Evolutionary conservation across 108 stramenopile species (phyloP), one percentile per base, ranked within the genome.

Genomic region (Cylindrotheca fusiformis): DNA sequence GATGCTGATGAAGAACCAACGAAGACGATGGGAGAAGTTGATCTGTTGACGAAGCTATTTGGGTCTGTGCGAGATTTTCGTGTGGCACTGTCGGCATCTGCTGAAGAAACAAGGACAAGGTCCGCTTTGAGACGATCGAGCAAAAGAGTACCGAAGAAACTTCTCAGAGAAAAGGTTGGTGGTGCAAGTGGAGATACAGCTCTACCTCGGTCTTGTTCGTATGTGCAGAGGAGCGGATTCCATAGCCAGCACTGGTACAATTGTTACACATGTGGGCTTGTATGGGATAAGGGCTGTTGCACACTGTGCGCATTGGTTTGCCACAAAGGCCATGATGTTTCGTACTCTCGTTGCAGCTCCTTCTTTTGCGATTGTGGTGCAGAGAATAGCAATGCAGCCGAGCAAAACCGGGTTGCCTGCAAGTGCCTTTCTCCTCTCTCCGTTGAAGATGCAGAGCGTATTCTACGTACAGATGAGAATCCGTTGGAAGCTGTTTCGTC

Each of bases 351-450:
- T 17, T 78, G 75, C 52, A 77, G 74, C 46, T 86, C 84, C 1
- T 94, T 94, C 65, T 94, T 94, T 74, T 94, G 93, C 55, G 93
- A 94, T 66, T 94, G 93, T 73, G 93, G 87, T 4, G 90, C 87
- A 2, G 84, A 88, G 52, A 72, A 72, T 26, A 71, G 67, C 36
- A 49, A 48, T 36, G 74, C 70, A 19, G 62, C 29, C 3, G 76
- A 70, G 55, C 57, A 72, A 48, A 74, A 66, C 33, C 63, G 86
- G 18, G 67, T 71, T n/a, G 55, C 68, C 0, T 91, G 90, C 71
- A 75, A 77, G 60, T 91, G 90, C 55, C 58, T 91, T n/a, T 51
- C 75, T 27, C 75, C 80, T 48, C 8, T 87, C 0, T 63, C 82
- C 26, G 58, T 56, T 28, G 60, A 58, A 26, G 33, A 55, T 23